Evolutionary conservation across 2,329 filamentous ascomycete species (phyloP).

Genomic region (Aspergillus fumigatiaffinis): DNA sequence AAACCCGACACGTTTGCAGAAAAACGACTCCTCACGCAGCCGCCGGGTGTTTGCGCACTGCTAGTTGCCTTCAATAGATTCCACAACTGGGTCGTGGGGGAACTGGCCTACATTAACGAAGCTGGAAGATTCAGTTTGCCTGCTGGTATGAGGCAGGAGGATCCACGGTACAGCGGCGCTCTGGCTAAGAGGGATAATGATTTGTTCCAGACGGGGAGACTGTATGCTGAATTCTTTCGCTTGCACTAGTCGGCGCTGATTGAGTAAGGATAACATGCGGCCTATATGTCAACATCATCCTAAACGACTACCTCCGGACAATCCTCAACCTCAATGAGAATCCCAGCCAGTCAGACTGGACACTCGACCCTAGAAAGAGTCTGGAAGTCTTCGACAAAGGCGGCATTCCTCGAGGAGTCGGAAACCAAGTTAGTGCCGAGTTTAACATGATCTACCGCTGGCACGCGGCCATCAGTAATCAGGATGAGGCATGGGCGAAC

Average conservation of each 20-base stretch:
- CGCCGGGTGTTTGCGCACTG: slow-evolving; percentile 31
- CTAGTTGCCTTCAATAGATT: slow-evolving; percentile 37
- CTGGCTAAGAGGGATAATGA: slow-evolving; percentile 34
- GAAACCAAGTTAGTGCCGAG: slow-evolving; percentile 51
- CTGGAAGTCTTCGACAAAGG: slow-evolving; percentile 6
- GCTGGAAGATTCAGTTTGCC: slow-evolving; percentile 26
- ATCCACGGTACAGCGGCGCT: slow-evolving; percentile 28
- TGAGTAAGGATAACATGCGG: slow-evolving; percentile 22
- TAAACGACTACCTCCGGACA: slow-evolving; percentile 33
- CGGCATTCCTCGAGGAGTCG: slow-evolving; percentile 39
- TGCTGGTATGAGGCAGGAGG: slow-evolving; percentile 14
- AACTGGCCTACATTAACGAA: slow-evolving; percentile 42
- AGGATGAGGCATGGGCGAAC: slow-evolving; percentile 46
- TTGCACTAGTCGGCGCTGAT: background rate
- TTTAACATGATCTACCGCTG: slow-evolving; percentile 54
- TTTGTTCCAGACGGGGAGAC: slow-evolving; percentile 32
- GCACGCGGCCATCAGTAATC: slow-evolving; percentile 43
- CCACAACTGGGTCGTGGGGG: slow-evolving; percentile 38
- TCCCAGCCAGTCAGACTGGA: slow-evolving; percentile 5
- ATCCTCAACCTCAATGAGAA: slow-evolving; percentile 25
- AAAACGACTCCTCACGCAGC: slow-evolving; percentile 27
- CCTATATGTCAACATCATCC: slow-evolving; percentile 30
- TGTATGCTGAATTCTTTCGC: slow-evolving; percentile 3
- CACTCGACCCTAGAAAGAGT: background rate
- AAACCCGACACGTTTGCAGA: slow-evolving; percentile 37